Conservation (phyloP, 306 rosid genomes). For the Oxytropis ochrocephala region DNA sequence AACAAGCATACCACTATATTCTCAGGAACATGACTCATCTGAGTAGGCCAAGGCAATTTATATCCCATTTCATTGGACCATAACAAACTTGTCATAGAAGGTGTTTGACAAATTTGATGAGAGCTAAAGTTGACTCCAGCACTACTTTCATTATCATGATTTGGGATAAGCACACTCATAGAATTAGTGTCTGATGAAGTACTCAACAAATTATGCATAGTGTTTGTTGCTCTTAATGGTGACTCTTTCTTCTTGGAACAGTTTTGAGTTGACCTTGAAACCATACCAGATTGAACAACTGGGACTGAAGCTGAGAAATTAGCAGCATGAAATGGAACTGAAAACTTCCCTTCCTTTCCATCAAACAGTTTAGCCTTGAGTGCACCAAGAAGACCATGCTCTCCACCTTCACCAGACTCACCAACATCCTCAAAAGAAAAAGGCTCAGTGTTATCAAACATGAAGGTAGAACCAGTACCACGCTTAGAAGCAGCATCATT, state of each 20-base stretch:
- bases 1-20: slow-evolving; percentile 10
- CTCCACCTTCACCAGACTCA: slow-evolving; percentile 24
- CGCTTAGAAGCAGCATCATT: not conserved
- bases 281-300: not conserved
- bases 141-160: slow-evolving; percentile 18
- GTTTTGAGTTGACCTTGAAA: slow-evolving; percentile 17
- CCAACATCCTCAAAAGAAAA: slow-evolving; percentile 51
- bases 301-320: not conserved
- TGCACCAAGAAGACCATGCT: slow-evolving; percentile 51
- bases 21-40: slow-evolving; percentile 16
- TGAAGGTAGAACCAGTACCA: not conserved
- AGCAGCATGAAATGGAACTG: not conserved
- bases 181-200: slow-evolving; percentile 15
- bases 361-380: slow-evolving; percentile 53
- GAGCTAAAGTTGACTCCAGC: not conserved
- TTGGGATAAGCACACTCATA: slow-evolving; percentile 15
- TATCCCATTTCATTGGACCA: slow-evolving; percentile 32
- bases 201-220: not conserved
- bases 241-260: slow-evolving; percentile 15
- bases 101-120: slow-evolving; percentile 22
- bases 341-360: slow-evolving; percentile 24
- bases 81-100: slow-evolving; percentile 17
- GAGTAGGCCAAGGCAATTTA: slow-evolving; percentile 32
- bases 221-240: not conserved
- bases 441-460: slow-evolving; percentile 30